A percentile compares a stretch with the other conserved stretches of the same genome.
These are phyloP conservation scores for Pyrenophora teres DNA, from an alignment of 2,329 filamentous ascomycete species.

Conservation along the genomic window DNA sequence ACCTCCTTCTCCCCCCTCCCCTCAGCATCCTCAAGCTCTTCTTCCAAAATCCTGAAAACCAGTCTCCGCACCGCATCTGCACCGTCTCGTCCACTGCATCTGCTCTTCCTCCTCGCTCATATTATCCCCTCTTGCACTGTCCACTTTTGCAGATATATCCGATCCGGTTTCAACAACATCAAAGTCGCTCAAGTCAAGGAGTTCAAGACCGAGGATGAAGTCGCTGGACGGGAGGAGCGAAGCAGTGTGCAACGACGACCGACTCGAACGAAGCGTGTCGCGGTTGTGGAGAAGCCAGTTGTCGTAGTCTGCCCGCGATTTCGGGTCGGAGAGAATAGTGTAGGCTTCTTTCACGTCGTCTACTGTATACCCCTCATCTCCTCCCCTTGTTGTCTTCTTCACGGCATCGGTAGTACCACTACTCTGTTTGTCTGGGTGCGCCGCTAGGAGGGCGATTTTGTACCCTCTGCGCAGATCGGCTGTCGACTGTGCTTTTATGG, in stretches of 20 bases:
- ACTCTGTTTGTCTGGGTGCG: constrained; percentile 63
- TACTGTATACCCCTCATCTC: constrained; percentile 48
- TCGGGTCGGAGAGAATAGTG: constrained; percentile 55
- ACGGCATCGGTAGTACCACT: neutral
- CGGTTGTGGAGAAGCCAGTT: constrained; percentile 20
- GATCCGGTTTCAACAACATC: constrained; percentile 8
- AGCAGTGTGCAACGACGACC: neutral
- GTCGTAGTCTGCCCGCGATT: constrained; percentile 51
- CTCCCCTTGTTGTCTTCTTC: neutral
- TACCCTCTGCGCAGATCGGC: constrained; percentile 52
- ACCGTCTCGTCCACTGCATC: constrained; percentile 57
- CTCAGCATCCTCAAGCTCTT: constrained; percentile 58
- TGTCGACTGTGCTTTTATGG: constrained; percentile 1
- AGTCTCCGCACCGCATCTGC: constrained; percentile 62
- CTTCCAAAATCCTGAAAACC: constrained; percentile 62
- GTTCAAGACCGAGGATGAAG: constrained; percentile 57
- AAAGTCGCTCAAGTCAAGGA: constrained; percentile 62
- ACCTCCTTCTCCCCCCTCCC: constrained; percentile 62
- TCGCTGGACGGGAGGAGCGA: constrained; percentile 17
- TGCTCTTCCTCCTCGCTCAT: constrained; percentile 37
- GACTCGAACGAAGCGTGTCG: neutral
- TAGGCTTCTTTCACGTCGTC: constrained; percentile 66
- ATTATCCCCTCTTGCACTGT: too few species aligned
- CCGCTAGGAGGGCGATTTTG: constrained; percentile 58
- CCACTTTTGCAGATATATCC: neutral